Evolutionary conservation across 2,329 filamentous ascomycete species (phyloP).

Genomic region (Colletotrichum melonis): DNA sequence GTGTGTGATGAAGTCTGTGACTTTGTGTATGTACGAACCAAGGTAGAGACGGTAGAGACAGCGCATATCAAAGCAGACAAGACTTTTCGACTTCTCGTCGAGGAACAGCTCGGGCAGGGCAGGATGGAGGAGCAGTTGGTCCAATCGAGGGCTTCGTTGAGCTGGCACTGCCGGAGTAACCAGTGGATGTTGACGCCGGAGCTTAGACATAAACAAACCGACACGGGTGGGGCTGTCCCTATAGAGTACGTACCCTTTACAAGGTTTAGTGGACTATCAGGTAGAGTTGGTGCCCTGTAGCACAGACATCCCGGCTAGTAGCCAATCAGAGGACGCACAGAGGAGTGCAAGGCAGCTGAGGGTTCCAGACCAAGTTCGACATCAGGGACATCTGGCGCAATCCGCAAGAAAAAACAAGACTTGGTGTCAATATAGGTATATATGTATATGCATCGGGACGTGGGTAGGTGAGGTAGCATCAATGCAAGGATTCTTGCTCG

Average conservation of each 20-base stretch:
- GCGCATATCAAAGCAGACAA: neutral
- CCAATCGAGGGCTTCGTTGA: slow-evolving; percentile 27
- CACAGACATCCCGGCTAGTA: slow-evolving; percentile 4
- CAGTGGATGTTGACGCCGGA: slow-evolving; percentile 32
- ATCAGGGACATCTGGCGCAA: neutral
- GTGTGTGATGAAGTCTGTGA: neutral
- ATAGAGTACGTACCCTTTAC: neutral
- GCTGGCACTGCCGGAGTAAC: slow-evolving; percentile 36
- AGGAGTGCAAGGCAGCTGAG: neutral
- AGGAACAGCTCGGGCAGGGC: neutral
- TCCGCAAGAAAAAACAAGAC: neutral
- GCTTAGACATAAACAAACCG: slow-evolving; percentile 36
- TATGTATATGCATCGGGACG: neutral
- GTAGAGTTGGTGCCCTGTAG: slow-evolving; percentile 4
- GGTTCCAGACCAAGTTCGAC: neutral
- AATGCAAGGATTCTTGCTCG: slow-evolving; percentile 21
- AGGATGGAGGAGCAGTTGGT: slow-evolving; percentile 9
- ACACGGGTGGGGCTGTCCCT: slow-evolving; percentile 16
- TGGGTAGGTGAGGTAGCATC: slow-evolving; percentile 1
- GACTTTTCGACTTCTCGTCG: neutral
- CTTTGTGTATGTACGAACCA: neutral
- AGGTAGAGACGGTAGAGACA: neutral
- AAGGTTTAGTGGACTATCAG: neutral
- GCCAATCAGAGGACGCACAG: neutral
- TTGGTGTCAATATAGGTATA: neutral